A percentile compares a stretch with the other conserved stretches of the same genome.
Evolutionary conservation across 1,284 basidiomycete genomes (phyloP).

Genomic region (Schizophyllum amplum): DNA sequence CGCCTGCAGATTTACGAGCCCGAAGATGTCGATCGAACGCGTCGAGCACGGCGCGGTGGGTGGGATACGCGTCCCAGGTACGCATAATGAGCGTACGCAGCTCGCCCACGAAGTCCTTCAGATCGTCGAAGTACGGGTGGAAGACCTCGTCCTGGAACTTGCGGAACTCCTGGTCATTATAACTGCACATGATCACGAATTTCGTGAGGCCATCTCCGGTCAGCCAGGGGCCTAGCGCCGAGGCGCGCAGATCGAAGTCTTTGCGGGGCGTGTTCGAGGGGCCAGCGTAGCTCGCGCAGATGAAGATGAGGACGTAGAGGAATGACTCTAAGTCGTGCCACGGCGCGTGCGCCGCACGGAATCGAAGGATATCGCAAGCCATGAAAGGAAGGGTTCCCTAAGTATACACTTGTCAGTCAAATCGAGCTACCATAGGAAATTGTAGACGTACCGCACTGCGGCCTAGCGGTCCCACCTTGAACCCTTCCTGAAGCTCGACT

Average conservation of each 20-base stretch:
- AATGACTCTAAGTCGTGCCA: constrained; percentile 7
- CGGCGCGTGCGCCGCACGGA: not conserved
- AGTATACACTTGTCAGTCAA: too few relatives aligned
- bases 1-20: too few relatives aligned
- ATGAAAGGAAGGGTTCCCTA: constrained; percentile 9
- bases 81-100: constrained; percentile 1
- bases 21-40: constrained; percentile 1
- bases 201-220: not conserved
- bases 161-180: not conserved
- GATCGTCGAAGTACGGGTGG: constrained; percentile 8
- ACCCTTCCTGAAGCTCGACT: not conserved
- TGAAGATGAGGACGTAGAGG: constrained; percentile 7
- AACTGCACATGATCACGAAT: not conserved
- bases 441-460: not conserved
- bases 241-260: constrained; percentile 3
- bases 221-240: not conserved
- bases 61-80: not conserved
- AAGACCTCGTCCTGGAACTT: not conserved
- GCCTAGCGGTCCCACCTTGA: not conserved
- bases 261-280: constrained; percentile 3
- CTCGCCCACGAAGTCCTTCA: constrained; percentile 2
- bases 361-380: constrained; percentile 5
- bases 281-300: constrained; percentile 6
- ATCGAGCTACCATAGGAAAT: not conserved
- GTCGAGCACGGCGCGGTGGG: constrained; percentile 7